Evolutionary conservation across 140 eudicot species (phyloP), one percentile per base, ranked within the genome.

Genomic region (Anethum foeniculum): DNA sequence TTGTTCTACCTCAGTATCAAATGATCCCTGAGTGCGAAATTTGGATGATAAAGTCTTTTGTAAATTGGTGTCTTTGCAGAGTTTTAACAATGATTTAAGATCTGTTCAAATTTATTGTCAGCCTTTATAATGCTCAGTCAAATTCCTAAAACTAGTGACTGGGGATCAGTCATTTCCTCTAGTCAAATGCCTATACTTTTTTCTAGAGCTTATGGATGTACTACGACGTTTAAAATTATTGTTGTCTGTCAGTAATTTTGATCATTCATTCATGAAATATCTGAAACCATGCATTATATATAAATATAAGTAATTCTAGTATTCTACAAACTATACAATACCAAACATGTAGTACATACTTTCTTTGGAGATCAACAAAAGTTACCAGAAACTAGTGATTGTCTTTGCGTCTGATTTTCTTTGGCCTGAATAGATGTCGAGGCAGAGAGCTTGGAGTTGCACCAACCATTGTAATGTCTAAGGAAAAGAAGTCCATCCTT

Each of bases 81-180:
- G 48, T 54, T 77, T 18, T 52, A 54, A 48, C 68, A 13, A 19
- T 28, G 67, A 76, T 23, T 1, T 48, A 51, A 76, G 79, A 32
- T 76, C 38, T 76, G 46, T 3, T 76, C 18, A 18, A 68, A 68
- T 30, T 32, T 12, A 13, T 68, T 41, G 13, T 38, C 62, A 68
- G 43, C 46, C 75, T 27, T 30, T 3, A 15, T 12, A 71, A 38
- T 71, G 6, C 38, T 36, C 11, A 0, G 23, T 39, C n/a, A 1
- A 23, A 72, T 38, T 7, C 51, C 27, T 7, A 6, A 92, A 81
- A 92, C 99, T 46, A 92, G 97, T 85, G 92, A 95, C 83, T 92
- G 97, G 97, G 99, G 92, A 91, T 21, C 84, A 54, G 21, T 60
- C 28, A 34, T 77, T 77, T 80, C 73, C 60, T 16, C 51, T 30